Evolutionary conservation across 352 stramenopile genomes (phyloP).

Genomic region (Halophytophthora batemanensis): DNA sequence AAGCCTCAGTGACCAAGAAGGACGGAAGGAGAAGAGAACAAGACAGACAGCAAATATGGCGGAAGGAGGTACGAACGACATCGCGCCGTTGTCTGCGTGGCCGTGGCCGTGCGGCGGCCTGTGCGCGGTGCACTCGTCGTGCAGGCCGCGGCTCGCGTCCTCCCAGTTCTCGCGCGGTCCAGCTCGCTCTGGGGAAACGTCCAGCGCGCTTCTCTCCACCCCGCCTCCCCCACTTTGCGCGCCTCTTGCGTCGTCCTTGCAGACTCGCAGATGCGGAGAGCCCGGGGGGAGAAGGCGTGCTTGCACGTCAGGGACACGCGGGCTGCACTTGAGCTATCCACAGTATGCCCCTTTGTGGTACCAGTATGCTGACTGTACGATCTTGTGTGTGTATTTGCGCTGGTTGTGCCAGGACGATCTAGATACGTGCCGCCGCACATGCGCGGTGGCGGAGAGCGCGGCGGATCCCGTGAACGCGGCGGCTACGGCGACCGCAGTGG

Average conservation of each 20-base stretch:
- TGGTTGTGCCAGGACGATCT: conserved; percentile 45
- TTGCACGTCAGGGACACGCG: background rate
- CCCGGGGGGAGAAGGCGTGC: background rate
- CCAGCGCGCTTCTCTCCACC: background rate
- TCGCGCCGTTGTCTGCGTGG: background rate
- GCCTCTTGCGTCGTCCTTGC: background rate
- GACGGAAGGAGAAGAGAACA: conserved; percentile 28
- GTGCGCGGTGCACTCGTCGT: background rate
- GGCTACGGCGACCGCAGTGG: conserved; percentile 20
- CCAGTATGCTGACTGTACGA: conserved; percentile 10
- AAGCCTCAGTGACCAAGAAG: conserved; percentile 30
- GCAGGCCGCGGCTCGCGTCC: background rate
- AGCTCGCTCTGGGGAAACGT: too few relatives aligned
- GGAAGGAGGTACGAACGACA: conserved; percentile 34
- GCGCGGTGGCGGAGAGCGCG: conserved; percentile 28
- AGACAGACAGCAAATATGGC: conserved; percentile 29
- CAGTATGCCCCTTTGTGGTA: background rate
- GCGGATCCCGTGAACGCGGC: conserved; percentile 26
- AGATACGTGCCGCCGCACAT: conserved; percentile 78
- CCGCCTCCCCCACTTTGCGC: background rate
- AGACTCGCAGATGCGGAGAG: background rate
- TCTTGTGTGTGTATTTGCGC: conserved; percentile 2
- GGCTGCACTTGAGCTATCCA: too few relatives aligned
- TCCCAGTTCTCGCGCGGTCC: too few relatives aligned
- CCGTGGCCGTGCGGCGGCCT: background rate